Base-by-base conservation (phyloP, 495 filamentous ascomycete genomes). In the Hamigera avellanea region DNA sequence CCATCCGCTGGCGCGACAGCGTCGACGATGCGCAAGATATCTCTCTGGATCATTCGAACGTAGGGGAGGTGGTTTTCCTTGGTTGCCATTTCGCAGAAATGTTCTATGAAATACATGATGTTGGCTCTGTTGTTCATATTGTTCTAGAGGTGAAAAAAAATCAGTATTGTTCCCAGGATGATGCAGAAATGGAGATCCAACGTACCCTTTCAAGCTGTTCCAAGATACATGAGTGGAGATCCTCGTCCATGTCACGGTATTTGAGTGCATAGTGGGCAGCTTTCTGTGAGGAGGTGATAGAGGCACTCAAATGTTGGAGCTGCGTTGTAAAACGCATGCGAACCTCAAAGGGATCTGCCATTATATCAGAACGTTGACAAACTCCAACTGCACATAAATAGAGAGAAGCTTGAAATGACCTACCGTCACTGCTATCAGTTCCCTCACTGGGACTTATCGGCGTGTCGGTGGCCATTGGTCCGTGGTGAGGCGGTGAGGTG, bases 41-140 rank as follows among this genome's bases (percentile, higher is more conserved):
- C 93, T 16, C 87, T 69, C 52, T 94, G 83, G 58, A 99, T 87
- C 86, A 95, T 93, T 34, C 79, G 76, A 13, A 91, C 74, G 52
- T 87, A 96, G 17, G 83, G 76, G 13, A 64, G 52, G 48, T 87
- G 73, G 39, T 77, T 70, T 38, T 93, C 83, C 34, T 76, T 76
- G 13, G 73, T 68, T 12, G 84, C 80, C 67, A 86, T 74, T 50
- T 95, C 89, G 59, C 89, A 85, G 37, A 99, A 80, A 42, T 86
- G 80, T 54, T 96, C 89, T 52, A 96, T 78, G 66, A 99, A 96
- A 63, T 91, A 96, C 82, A 99, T 89, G 57, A 99, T 95, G 50
- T 99, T 99, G 19, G 93, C 93, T 30, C 89, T 70, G 32, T 78
- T 94, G 62, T 99, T 99, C 81, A 96, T 93, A 43, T 80, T 85